Evolutionary conservation across 2,329 filamentous ascomycete genomes (phyloP), one percentile per base, ranked within the genome.

Genomic region (Talaromyces sp.): DNA sequence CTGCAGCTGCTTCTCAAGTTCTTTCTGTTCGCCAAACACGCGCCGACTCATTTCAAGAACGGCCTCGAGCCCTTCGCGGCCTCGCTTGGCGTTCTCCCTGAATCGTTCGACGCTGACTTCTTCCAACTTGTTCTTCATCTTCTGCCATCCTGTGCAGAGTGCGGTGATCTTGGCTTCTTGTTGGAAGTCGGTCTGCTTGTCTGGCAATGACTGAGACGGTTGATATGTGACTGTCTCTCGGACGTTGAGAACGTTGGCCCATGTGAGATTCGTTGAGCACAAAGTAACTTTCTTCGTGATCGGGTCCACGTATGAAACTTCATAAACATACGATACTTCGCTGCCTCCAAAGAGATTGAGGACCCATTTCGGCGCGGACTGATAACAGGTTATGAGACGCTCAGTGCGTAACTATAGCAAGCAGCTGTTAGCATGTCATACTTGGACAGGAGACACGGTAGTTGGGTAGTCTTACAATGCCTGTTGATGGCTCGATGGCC

Each of bases 51-150:
- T 97, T 75, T 92, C 91, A 37, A 99, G 85, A 9, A 99, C 95
- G 68, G 90, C 87, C 82, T 99, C 95, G 75, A 99, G 99, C 1
- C 95, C 95, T 79, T 98, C 93, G 69, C 90, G 89, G 69, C 95
- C 95, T 80, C 92, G 93, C 70, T 85, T 84, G 27, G 95, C 94
- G 74, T 99, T 99, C 79, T 99, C 92, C 70, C 88, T 86, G 82
- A 99, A 99, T 63, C 92, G 84, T 69, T 90, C 90, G 52, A 98
- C 90, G 49, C 93, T 90, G 61, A 91, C 89, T 72, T 98, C 93
- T 82, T 99, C 95, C 72, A 99, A 96, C 76, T 89, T 92, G 80
- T 95, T 97, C 84, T 92, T 95, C 76, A 98, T 93, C 75, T 93
- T 92, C 81, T 97, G 92, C 93, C 95, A 99, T 68, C 95, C 95